Conservation (phyloP, 495 filamentous ascomycete genomes). For the Collariella sp. region DNA sequence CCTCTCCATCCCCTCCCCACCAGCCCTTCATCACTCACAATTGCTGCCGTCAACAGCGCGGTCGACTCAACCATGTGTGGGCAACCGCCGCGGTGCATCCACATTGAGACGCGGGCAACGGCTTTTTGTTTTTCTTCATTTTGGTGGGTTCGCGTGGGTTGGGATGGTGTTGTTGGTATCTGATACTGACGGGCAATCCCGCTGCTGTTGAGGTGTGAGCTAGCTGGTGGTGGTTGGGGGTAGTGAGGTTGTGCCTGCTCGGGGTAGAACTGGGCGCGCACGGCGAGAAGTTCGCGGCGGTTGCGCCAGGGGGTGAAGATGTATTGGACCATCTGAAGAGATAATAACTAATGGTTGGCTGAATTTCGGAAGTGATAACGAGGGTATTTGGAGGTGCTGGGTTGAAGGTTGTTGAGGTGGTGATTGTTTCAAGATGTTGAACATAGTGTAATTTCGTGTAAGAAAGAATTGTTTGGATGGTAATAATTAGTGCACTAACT, state of each 20-base stretch:
- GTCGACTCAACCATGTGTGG: conserved; percentile 79
- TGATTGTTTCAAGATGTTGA: not conserved
- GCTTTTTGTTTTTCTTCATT: conserved; percentile 25
- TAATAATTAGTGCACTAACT: not conserved
- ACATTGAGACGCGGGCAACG: conserved; percentile 45
- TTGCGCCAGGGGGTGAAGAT: conserved; percentile 73
- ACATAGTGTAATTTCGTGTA: not conserved
- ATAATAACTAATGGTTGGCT: not conserved
- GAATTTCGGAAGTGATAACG: not conserved
- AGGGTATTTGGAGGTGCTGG: not conserved
- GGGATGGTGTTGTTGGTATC: not conserved
- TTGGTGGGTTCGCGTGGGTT: not conserved
- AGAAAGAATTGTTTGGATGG: not conserved
- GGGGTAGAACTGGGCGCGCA: conserved; percentile 61
- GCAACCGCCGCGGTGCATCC: conserved; percentile 61
- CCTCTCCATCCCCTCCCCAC: conserved; percentile 9
- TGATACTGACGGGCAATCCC: no score
- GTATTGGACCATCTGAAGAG: conserved; percentile 60
- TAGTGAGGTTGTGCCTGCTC: not conserved
- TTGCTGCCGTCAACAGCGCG: conserved; percentile 63
- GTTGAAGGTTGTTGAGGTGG: not conserved
- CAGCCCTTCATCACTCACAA: conserved; percentile 50
- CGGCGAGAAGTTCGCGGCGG: conserved; percentile 52
- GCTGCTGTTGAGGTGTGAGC: no score
- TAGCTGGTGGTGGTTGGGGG: not conserved